Evolutionary conservation across 2,329 filamentous ascomycete species (phyloP).

Genomic region (Pestalotiopsis sp.): DNA sequence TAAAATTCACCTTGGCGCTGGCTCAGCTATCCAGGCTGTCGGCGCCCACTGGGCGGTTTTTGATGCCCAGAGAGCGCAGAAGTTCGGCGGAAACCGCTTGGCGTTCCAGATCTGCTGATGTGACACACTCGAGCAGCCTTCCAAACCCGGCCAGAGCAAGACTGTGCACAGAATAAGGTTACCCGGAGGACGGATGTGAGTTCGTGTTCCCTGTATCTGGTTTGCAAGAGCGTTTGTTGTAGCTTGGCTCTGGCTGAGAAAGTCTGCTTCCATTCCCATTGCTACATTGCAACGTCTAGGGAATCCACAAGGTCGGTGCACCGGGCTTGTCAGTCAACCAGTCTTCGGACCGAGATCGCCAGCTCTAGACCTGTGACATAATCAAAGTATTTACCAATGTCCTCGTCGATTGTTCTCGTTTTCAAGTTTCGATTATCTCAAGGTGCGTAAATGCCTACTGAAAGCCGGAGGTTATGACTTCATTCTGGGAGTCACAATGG

Average conservation of each 20-base stretch:
- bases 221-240: not conserved
- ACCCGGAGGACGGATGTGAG: not conserved
- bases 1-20: slow-evolving; percentile 11
- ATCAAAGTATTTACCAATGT: not conserved
- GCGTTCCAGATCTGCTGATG: slow-evolving; percentile 16
- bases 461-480: too few relatives aligned
- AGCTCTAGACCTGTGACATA: not conserved
- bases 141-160: not conserved
- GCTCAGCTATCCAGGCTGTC: slow-evolving; percentile 2
- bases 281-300: not conserved
- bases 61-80: slow-evolving; percentile 9
- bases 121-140: not conserved
- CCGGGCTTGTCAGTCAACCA: not conserved
- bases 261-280: not conserved
- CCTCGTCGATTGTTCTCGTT: not conserved
- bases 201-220: not conserved
- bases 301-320: not conserved
- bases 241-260: not conserved
- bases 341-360: not conserved
- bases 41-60: slow-evolving; percentile 11
- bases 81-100: slow-evolving; percentile 17
- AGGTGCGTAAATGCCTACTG: too few relatives aligned
- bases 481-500: too few relatives aligned
- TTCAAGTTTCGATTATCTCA: too few relatives aligned
- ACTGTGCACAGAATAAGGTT: not conserved